Evolutionary conservation across 495 filamentous ascomycete species (phyloP).

Genomic region (Cairneyella variabilis): DNA sequence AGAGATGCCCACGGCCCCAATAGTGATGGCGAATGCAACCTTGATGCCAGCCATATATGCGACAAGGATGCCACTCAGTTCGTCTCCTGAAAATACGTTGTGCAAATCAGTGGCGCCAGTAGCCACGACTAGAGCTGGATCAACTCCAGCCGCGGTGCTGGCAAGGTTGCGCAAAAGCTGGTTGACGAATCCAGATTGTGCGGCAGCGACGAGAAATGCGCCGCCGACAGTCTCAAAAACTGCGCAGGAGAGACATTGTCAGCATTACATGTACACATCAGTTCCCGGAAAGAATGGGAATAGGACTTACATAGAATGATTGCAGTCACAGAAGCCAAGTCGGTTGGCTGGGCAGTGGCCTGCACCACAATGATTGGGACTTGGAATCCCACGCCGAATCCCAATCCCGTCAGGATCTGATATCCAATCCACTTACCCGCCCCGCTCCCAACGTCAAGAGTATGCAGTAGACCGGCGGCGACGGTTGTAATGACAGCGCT

Average conservation of each 20-base stretch:
- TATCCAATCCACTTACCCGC: slow-evolving; percentile 60
- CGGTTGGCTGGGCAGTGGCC: background rate
- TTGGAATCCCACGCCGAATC: slow-evolving; percentile 66
- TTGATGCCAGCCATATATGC: slow-evolving; percentile 4
- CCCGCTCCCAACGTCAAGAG: slow-evolving; percentile 45
- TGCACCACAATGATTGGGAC: slow-evolving; percentile 56
- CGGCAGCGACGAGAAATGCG: slow-evolving; percentile 57
- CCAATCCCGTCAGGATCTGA: slow-evolving; percentile 62
- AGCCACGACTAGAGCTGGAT: slow-evolving; percentile 33
- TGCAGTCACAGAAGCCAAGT: slow-evolving; percentile 1
- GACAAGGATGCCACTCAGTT: background rate
- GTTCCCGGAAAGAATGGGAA: background rate
- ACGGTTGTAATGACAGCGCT: slow-evolving; percentile 29
- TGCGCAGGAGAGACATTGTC: too few relatives aligned
- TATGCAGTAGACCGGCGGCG: slow-evolving; percentile 63
- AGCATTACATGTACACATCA: background rate
- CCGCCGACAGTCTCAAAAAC: slow-evolving; percentile 43
- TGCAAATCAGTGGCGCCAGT: slow-evolving; percentile 40
- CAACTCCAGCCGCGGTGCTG: background rate
- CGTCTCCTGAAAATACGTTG: background rate
- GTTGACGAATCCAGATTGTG: slow-evolving; percentile 57
- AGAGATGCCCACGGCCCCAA: background rate
- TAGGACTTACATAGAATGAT: slow-evolving; percentile 4
- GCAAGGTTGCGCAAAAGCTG: slow-evolving; percentile 41
- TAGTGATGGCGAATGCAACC: slow-evolving; percentile 1